phyloP scores from a whole-genome alignment of 225 moss, liverwort and hornwort species.

The Marchantia polymorpha region DNA sequence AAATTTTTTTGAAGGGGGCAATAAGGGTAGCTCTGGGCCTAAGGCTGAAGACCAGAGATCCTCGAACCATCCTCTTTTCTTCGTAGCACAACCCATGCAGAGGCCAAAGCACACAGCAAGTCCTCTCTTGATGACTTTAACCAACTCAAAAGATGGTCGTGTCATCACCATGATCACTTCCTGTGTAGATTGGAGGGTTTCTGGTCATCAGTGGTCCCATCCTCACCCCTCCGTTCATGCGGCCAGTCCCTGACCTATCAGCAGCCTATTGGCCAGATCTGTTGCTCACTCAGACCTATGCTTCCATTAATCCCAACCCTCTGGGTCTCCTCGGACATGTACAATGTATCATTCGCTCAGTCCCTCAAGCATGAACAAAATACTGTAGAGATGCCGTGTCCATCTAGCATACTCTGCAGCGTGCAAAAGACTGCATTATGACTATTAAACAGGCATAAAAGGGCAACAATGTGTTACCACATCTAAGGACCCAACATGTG shows the following conservation, averaged over 20 bases:
- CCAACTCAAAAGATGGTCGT: constrained; percentile 8
- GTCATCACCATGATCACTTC: constrained; percentile 16
- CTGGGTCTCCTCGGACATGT: constrained; percentile 32
- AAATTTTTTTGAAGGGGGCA: constrained; percentile 13
- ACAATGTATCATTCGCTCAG: constrained; percentile 33
- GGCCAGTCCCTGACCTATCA: constrained; percentile 15
- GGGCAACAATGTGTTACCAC: constrained; percentile 94
- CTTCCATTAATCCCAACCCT: constrained; percentile 19
- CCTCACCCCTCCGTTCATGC: constrained; percentile 7
- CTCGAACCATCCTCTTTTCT: constrained; percentile 25
- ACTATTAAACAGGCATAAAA: constrained; percentile 51
- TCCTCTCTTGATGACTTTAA: constrained; percentile 5
- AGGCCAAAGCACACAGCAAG: constrained; percentile 11
- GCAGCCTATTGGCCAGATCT: constrained; percentile 5
- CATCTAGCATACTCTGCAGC: constrained; percentile 28
- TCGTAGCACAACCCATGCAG: constrained; percentile 22
- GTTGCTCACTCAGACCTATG: constrained; percentile 10
- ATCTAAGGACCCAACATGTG: constrained; percentile 55
- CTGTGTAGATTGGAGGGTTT: background rate
- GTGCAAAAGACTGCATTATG: constrained; percentile 37
- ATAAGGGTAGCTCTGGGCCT: constrained; percentile 7
- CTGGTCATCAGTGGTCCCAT: background rate
- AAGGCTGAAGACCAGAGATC: constrained; percentile 13
- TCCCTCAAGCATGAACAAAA: constrained; percentile 28
- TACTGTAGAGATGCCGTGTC: constrained; percentile 30